phyloP scores from a whole-genome alignment of 163 green algal genomes.

The Volvox carteri region DNA sequence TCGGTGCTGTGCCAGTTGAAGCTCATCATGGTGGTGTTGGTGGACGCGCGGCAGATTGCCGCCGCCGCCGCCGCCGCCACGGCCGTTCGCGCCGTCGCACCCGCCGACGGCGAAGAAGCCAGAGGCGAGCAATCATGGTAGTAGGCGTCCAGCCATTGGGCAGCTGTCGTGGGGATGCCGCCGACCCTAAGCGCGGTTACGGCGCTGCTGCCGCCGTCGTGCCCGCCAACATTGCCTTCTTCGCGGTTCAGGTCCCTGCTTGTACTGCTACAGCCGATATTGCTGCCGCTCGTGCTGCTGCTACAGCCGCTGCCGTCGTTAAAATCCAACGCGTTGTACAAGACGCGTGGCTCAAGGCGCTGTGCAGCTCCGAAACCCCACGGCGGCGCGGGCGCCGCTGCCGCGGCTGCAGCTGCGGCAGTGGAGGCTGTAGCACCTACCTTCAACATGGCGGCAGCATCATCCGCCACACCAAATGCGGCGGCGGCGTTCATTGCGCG shows the following conservation, averaged over 20 bases:
- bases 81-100: neutral
- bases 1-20: constrained; percentile 25
- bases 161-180: neutral
- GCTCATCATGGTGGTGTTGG: neutral
- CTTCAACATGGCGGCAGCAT: neutral
- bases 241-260: neutral
- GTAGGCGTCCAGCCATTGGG: neutral
- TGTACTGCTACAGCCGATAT: neutral
- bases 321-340: neutral
- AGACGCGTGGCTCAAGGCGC: neutral
- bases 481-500: neutral
- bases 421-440: neutral
- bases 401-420: neutral
- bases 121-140: constrained; percentile 5
- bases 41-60: neutral
- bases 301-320: neutral
- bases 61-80: neutral
- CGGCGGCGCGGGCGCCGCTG: neutral
- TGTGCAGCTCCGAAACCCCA: neutral
- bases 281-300: neutral
- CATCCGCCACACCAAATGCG: neutral
- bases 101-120: neutral
- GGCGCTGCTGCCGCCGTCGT: neutral
- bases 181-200: neutral
- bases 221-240: neutral